phyloP scores from a whole-genome alignment of 768 basidiomycete species.

The Pleurotus platypus region DNA sequence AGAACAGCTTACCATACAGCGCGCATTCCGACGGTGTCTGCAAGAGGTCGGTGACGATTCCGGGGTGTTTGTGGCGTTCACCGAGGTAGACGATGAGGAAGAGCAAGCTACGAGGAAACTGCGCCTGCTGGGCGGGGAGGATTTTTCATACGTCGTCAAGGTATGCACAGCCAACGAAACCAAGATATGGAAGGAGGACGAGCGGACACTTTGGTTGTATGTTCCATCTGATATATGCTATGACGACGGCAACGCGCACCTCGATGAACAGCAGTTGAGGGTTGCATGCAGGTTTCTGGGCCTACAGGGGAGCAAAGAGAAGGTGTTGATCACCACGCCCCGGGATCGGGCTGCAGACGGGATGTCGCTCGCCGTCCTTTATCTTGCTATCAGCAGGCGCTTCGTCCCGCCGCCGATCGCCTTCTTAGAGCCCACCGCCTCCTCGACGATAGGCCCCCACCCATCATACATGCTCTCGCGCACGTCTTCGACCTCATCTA shows the following conservation, averaged over 20 bases:
- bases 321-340: slow-evolving; percentile 2
- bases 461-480: slow-evolving; percentile 4
- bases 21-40: slow-evolving; percentile 4
- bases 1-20: slow-evolving; percentile 6
- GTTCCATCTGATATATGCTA: slow-evolving; percentile 4
- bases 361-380: background rate
- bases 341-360: slow-evolving; percentile 2
- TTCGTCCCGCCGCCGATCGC: background rate
- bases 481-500: background rate
- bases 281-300: background rate
- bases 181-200: background rate
- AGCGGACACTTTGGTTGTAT: background rate
- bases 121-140: background rate
- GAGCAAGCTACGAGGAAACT: slow-evolving; percentile 4
- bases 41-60: slow-evolving; percentile 4
- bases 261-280: slow-evolving; percentile 2
- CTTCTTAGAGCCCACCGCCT: background rate
- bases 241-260: slow-evolving; percentile 5
- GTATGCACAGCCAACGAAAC: background rate
- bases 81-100: slow-evolving; percentile 5
- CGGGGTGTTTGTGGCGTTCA: slow-evolving; percentile 6
- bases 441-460: background rate
- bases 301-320: background rate
- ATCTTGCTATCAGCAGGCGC: slow-evolving; percentile 1
- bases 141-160: slow-evolving; percentile 1